Evolutionary conservation across 805 yeast genomes (phyloP), one percentile per base, ranked within the genome.

Genomic region (Saturnispora diversa): DNA sequence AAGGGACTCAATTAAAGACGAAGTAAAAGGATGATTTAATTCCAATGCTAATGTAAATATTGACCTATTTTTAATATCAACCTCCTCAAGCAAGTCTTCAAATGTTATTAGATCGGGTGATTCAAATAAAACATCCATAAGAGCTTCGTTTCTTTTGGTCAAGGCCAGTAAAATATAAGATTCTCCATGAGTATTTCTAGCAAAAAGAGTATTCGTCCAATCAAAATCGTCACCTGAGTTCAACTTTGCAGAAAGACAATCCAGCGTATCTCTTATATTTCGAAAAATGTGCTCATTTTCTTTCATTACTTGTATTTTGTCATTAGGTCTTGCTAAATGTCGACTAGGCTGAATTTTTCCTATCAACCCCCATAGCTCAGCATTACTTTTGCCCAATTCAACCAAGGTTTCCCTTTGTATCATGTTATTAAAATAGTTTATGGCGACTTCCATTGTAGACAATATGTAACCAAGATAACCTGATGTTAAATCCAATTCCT

Each of bases 391-490:
- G n/a, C 24, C 40, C 7, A 30, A 11, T 5, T 23, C 16, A 6
- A 40, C 20, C 6, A 46, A 30, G 2, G 11, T 44, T 3, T 60
- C 51, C 36, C 81, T 57, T 3, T 58, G 54, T 2, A 60, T 59
- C 7, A 45, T 39, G 27, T 68, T 60, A 25, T 60, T 60, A n/a
- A 86, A 64, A 52, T 81, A 90, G 42, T 64, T 74, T 7, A 85
- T 52, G 0, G 84, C 94, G 0, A 87, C 95, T 50, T 87, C 95
- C 32, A 87, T 65, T 5, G 95, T 85, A 33, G 95, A 80, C 11
- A 86, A 49, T 1, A 87, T 79, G 55, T 90, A 90, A 9, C 84
- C 94, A 69, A 31, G 15, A 23, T 27, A 39, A 11, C 42, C 42
- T 8, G 35, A 26, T 5, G 38, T 20, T 11, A 32, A 5, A n/a